A percentile compares a stretch with the other conserved stretches of the same genome.
Evolutionary conservation across 164 flowering plant genomes (phyloP).

Genomic region (Annona squamosa): DNA sequence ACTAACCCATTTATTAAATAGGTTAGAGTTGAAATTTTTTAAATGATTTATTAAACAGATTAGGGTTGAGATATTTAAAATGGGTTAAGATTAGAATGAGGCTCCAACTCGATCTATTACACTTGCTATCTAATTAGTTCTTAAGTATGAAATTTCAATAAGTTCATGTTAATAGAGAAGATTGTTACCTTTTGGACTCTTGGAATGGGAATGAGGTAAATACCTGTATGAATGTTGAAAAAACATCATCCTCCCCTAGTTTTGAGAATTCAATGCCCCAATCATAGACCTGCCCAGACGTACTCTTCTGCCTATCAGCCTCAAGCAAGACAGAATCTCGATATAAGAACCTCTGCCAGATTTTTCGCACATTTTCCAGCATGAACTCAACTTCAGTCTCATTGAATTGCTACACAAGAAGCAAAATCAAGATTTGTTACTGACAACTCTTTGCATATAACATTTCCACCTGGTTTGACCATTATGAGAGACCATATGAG

Average conservation of each 20-base stretch:
- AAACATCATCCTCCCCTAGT: slow-evolving; percentile 71
- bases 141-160: too few species aligned
- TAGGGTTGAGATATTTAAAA: too few species aligned
- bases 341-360: slow-evolving; percentile 89
- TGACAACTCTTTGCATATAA: neutral
- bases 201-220: neutral
- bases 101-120: too few species aligned
- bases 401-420: slow-evolving; percentile 47
- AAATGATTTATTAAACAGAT: too few species aligned
- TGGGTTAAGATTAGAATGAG: too few species aligned
- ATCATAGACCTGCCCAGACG: slow-evolving; percentile 43
- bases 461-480: neutral
- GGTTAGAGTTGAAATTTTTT: too few species aligned
- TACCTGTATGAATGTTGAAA: slow-evolving; percentile 89
- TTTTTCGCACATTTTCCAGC: slow-evolving; percentile 67
- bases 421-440: neutral
- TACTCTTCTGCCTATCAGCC: slow-evolving; percentile 70
- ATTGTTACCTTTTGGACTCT: neutral
- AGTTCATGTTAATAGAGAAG: neutral
- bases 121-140: too few species aligned
- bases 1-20: too few species aligned
- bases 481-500: too few species aligned
- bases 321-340: slow-evolving; percentile 83
- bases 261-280: slow-evolving; percentile 63
- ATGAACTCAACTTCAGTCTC: slow-evolving; percentile 68